phyloP scores from a whole-genome alignment of 2,329 filamentous ascomycete species.

The Cytospora piceicola region DNA sequence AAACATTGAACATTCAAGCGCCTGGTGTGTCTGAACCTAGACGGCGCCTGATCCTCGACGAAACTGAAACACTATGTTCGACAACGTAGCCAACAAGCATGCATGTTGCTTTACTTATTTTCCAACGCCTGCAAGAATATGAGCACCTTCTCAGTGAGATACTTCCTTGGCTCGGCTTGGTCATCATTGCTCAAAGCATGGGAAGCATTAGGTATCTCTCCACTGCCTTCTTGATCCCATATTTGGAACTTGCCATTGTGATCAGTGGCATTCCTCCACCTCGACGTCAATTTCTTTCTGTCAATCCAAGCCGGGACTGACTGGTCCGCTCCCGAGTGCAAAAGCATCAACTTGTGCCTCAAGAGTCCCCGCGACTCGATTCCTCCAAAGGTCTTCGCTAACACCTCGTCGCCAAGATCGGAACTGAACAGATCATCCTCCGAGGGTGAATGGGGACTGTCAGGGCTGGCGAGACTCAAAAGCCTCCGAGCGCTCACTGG shows the following conservation, averaged over 20 bases:
- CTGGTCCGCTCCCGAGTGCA: slow-evolving; percentile 52
- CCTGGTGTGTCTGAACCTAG: no score
- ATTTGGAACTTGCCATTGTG: slow-evolving; percentile 39
- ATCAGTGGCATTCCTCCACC: slow-evolving; percentile 48
- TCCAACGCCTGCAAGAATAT: slow-evolving; percentile 25
- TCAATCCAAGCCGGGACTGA: slow-evolving; percentile 48
- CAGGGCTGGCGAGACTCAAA: slow-evolving; percentile 51
- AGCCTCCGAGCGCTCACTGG: slow-evolving; percentile 38
- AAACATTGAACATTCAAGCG: no score
- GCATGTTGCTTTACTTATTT: background rate
- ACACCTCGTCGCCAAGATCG: slow-evolving; percentile 55
- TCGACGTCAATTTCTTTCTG: slow-evolving; percentile 46
- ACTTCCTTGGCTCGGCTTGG: slow-evolving; percentile 45
- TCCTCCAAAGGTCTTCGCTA: slow-evolving; percentile 60
- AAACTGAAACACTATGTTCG: no score
- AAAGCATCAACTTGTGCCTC: slow-evolving; percentile 44
- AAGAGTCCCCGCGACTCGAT: slow-evolving; percentile 43
- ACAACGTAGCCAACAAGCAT: no score
- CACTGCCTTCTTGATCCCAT: slow-evolving; percentile 54
- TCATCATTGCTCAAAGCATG: slow-evolving; percentile 54
- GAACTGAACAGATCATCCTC: slow-evolving; percentile 70
- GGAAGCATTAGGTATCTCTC: slow-evolving; percentile 50
- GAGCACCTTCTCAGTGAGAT: slow-evolving; percentile 31
- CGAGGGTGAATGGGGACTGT: slow-evolving; percentile 53
- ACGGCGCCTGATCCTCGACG: no score